These are phyloP conservation scores for Mycena floridula DNA, from an alignment of 768 basidiomycete species.

Conservation along the genomic window DNA sequence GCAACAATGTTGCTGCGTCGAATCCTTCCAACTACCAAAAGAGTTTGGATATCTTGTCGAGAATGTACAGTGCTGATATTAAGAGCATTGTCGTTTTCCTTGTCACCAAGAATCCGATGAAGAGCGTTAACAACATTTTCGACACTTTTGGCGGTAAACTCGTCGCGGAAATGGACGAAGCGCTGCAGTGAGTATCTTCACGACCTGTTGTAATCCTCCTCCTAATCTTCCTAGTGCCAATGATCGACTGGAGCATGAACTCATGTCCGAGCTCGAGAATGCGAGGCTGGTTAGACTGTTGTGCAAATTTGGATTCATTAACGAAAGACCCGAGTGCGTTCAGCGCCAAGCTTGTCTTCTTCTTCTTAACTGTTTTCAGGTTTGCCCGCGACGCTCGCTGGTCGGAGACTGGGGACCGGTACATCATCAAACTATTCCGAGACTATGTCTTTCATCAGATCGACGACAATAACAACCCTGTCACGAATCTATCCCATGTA, in stretches of 20 bases:
- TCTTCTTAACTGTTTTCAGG: constrained; percentile 29
- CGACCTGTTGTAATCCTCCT: background rate
- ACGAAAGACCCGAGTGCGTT: constrained; percentile 95
- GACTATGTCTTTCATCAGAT: constrained; percentile 99
- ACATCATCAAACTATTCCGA: constrained; percentile 96
- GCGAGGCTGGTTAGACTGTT: constrained; percentile 84
- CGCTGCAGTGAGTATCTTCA: constrained; percentile 48
- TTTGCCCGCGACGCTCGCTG: constrained; percentile 94
- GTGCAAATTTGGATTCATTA: constrained; percentile 96
- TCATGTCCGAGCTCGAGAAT: constrained; percentile 90
- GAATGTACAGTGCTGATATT: constrained; percentile 75
- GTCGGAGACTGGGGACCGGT: constrained; percentile 98
- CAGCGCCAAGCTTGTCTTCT: background rate
- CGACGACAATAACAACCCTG: constrained; percentile 83
- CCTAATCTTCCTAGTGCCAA: constrained; percentile 44
- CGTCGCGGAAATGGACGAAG: constrained; percentile 77
- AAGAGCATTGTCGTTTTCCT: constrained; percentile 78
- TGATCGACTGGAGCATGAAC: constrained; percentile 78
- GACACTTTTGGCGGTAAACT: constrained; percentile 72
- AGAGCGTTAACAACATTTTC: constrained; percentile 75
- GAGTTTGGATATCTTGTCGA: constrained; percentile 69
- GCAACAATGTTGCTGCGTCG: constrained; percentile 54
- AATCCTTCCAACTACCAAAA: constrained; percentile 58
- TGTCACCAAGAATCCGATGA: constrained; percentile 64
- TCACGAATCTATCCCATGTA: constrained; percentile 88